Conservation (phyloP, 176 grass and related monocot genomes). For the Phyllostachys edulis region DNA sequence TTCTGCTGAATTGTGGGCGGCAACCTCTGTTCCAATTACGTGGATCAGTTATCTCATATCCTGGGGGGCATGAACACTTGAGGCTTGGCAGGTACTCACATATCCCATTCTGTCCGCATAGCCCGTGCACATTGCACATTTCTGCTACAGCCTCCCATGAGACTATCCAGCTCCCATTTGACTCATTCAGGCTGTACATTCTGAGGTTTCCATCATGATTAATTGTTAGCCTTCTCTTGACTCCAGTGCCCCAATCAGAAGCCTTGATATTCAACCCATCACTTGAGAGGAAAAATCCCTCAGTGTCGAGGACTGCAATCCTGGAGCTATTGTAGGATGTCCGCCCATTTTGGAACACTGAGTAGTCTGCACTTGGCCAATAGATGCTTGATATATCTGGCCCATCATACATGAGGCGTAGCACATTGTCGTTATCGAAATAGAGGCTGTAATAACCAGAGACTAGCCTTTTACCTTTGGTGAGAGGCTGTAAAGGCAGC, state of each 20-base stretch:
- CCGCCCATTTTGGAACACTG: slow-evolving; percentile 40
- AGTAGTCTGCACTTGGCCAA: slow-evolving; percentile 55
- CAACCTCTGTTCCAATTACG: too few species aligned
- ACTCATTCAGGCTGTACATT: slow-evolving; percentile 78
- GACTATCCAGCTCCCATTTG: slow-evolving; percentile 48
- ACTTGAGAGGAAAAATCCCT: slow-evolving; percentile 53
- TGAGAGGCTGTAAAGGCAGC: slow-evolving; percentile 49
- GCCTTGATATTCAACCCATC: slow-evolving; percentile 45
- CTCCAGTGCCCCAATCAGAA: slow-evolving; percentile 40
- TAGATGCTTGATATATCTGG: slow-evolving; percentile 64
- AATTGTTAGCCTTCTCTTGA: slow-evolving; percentile 59
- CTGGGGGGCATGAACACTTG: slow-evolving; percentile 63
- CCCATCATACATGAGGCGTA: slow-evolving; percentile 55
- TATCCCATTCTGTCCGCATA: slow-evolving; percentile 73
- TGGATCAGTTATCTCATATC: too few species aligned
- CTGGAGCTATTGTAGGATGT: slow-evolving; percentile 58
- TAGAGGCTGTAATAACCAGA: slow-evolving; percentile 41
- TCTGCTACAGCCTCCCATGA: slow-evolving; percentile 41
- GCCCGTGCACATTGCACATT: slow-evolving; percentile 63
- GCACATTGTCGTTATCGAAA: slow-evolving; percentile 71
- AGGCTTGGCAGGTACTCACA: slow-evolving; percentile 41
- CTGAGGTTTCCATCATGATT: slow-evolving; percentile 70
- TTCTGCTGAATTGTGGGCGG: too few species aligned
- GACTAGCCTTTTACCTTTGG: too few species aligned
- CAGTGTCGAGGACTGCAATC: slow-evolving; percentile 45